phyloP scores from a whole-genome alignment of 208 protist species.

The Entamoeba histolytica region DNA sequence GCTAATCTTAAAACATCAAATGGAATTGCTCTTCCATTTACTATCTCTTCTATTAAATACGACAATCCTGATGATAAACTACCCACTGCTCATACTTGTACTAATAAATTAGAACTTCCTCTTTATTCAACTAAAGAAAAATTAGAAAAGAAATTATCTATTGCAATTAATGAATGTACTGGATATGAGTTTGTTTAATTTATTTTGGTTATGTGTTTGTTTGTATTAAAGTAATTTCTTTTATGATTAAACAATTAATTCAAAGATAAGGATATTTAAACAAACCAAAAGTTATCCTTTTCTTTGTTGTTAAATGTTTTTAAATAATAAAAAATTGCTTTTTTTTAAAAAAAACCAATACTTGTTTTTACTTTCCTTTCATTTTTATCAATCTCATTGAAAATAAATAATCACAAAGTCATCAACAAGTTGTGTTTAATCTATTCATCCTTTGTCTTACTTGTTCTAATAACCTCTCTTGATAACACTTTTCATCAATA shows the following conservation, averaged over 20 bases:
- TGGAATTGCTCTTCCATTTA: neutral
- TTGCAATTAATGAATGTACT: neutral
- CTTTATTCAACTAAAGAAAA: neutral
- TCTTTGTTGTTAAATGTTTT: too few relatives aligned
- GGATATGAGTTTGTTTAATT: neutral
- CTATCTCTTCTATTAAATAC: neutral
- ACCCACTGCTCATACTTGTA: conserved; percentile 3
- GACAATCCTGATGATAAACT: neutral
- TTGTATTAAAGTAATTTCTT: neutral
- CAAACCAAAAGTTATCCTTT: too few relatives aligned
- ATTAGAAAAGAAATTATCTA: neutral
- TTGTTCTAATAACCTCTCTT: too few relatives aligned
- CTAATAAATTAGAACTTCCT: neutral
- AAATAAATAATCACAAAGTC: too few relatives aligned
- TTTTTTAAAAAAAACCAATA: too few relatives aligned
- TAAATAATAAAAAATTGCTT: too few relatives aligned
- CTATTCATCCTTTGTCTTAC: too few relatives aligned
- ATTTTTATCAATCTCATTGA: too few relatives aligned
- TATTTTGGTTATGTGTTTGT: neutral
- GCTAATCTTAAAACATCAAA: neutral
- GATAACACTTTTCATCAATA: too few relatives aligned
- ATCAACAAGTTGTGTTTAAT: too few relatives aligned
- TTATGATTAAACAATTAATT: neutral
- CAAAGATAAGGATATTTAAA: too few relatives aligned
- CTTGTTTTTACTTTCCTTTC: too few relatives aligned